A percentile compares a stretch with the other conserved stretches of the same genome.
Evolutionary conservation across 2,329 filamentous ascomycete species (phyloP).

Genomic region (Cladosporium sp.): DNA sequence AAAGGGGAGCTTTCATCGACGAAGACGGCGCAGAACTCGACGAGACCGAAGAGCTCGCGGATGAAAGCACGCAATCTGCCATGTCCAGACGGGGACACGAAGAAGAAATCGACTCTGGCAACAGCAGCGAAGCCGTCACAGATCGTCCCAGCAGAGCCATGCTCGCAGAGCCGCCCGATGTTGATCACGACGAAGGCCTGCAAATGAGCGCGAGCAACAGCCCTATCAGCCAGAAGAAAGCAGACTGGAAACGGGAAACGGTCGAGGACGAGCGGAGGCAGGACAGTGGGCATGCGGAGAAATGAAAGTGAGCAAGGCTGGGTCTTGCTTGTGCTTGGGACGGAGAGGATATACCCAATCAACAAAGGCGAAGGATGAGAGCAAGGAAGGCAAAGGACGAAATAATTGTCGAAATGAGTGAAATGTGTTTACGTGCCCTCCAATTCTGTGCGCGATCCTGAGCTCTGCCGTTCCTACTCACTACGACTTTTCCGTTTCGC

Average conservation of each 20-base stretch:
- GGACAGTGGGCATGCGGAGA: constrained; percentile 15
- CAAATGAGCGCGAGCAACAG: constrained; percentile 9
- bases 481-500: no score
- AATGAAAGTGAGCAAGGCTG: constrained; percentile 1
- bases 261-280: constrained; percentile 11
- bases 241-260: neutral
- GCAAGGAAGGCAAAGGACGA: neutral
- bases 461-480: no score
- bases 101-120: constrained; percentile 12
- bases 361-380: neutral
- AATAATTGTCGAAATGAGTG: constrained; percentile 11
- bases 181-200: constrained; percentile 14
- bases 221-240: neutral
- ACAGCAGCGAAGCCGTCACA: constrained; percentile 16
- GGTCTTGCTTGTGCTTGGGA: no score
- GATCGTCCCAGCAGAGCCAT: constrained; percentile 13
- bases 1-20: constrained; percentile 72
- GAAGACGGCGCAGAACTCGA: constrained; percentile 21
- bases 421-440: constrained; percentile 13
- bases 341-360: neutral
- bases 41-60: neutral
- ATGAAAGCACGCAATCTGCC: constrained; percentile 5
- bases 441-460: neutral
- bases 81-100: neutral
- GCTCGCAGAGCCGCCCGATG: constrained; percentile 13